Base-by-base conservation (phyloP, 257 asterid genomes). In the Osmanthus fragrans region DNA sequence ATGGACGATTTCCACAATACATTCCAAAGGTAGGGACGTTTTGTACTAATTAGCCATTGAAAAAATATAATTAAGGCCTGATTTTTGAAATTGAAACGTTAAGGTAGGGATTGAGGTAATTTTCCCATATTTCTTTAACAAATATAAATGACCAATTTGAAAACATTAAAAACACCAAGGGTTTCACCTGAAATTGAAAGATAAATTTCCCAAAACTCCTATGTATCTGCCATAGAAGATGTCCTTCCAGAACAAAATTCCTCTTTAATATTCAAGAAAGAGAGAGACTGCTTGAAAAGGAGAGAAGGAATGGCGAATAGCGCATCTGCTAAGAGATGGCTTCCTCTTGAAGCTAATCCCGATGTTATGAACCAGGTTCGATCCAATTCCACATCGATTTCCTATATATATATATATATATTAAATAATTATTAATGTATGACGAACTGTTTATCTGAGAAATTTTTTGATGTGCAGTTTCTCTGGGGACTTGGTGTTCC, bases 321-420 rank as follows among this genome's bases (percentile, higher is more conserved):
- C 42, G 33, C 88, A 74, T 73, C 89, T 69, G 86, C 92, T 60
- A 94, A 94, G 89, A 89, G 87, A 88, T 94, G 99, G 99, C 97
- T 94, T 85, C 99, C 99, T 81, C 97, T 94, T 42, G 99, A 94
- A 88, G 97, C 99, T 71, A 94, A 92, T 78, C 99, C 97, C 5
- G 99, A 94, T 76, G 89, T 92, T 66, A 94, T 91, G 97, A 94
- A 94, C 86, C 99, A 94, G 98, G 98, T 94, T 32, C 65, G 27
- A 23, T 64, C 51, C 66, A 58, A 25, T 37, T 45, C 6, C 10
- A 56, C 0, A 4, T 71, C 33, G 6, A 18, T 67, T 74, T 5
- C 49, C 71, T 18, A 39, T 39, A 39, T 34, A 34, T 25, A 25
- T 25, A 25, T 25, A 25, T 25, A 25, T 39, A 39, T 1, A 9